A percentile compares a stretch with the other conserved stretches of the same genome.
Conservation (phyloP, 2,329 filamentous ascomycete species). For the Capronia americana region DNA sequence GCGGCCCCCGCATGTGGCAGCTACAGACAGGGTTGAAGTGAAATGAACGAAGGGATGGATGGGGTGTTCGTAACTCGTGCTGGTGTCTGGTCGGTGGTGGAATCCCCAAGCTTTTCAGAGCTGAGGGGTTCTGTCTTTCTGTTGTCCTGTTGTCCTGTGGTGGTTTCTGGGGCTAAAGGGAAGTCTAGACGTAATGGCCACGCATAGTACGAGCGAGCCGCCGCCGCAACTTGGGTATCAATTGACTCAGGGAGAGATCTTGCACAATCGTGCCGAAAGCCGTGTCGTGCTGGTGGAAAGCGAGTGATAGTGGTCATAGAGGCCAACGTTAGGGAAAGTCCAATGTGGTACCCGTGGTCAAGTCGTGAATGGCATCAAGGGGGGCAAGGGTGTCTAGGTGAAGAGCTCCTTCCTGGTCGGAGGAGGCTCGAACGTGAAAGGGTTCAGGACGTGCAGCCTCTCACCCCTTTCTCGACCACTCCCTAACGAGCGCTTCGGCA, state of each 20-base stretch:
- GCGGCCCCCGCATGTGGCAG: background rate
- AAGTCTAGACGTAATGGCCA: background rate
- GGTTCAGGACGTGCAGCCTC: conserved; percentile 4
- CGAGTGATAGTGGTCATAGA: background rate
- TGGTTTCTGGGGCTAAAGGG: background rate
- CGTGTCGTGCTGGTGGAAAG: background rate
- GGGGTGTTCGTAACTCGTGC: background rate
- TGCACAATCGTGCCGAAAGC: background rate
- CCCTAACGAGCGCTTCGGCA: conserved; percentile 6
- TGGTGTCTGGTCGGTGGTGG: background rate
- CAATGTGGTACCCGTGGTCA: background rate
- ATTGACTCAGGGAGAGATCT: background rate
- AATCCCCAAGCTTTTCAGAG: background rate
- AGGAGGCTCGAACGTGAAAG: background rate
- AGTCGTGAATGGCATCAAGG: background rate
- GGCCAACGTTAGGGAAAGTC: background rate
- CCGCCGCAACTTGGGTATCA: background rate
- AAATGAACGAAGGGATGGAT: background rate
- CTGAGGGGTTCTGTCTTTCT: background rate
- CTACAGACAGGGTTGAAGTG: background rate
- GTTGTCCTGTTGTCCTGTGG: background rate
- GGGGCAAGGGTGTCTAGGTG: background rate
- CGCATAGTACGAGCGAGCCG: background rate
- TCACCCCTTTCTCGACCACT: background rate
- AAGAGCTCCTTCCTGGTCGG: background rate